Evolutionary conservation across 805 yeast species (phyloP), one percentile per base, ranked within the genome.

Genomic region (Saturnispora saitoi): DNA sequence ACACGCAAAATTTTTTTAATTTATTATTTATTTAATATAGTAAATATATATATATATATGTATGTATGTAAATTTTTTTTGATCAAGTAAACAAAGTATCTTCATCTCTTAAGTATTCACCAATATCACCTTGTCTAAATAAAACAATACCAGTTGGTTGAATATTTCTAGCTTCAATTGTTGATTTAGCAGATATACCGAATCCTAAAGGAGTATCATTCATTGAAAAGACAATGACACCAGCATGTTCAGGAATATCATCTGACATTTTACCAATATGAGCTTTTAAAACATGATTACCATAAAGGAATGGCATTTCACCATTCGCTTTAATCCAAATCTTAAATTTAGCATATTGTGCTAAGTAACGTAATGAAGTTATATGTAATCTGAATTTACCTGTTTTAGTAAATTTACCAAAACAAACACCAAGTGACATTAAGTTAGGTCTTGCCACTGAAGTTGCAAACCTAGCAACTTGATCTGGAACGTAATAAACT

Each of bases 171-270:
- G 93, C 80, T 64, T 91, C 99, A 31, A 80, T 75, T 9, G 98
- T 89, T 30, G 95, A 81, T 67, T 87, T 90, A 31, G 98, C 90
- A 59, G 90, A 78, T 11, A 93, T 95, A 51, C 99, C 99, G 60
- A 93, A 93, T 0, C 99, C 99, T 48, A 91, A 72, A 19, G 99
- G 96, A 29, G 82, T 78, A 65, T 93, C 99, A 51, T 75, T 73
- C 98, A 93, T 93, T 9, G 95, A 83, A 59, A 77, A 88, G 14
- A 93, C 83, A 56, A 93, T 76, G 20, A 93, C 90, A 61, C 99
- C 99, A 2, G 96, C 93, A 62, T 93, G 99, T 67, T 91, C 98
- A 29, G 98, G 98, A 48, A 93, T 86, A 63, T 93, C 98, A 57
- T 93, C 99, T 48, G 95, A 85, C 86, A 93, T 88, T 59, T 89